A percentile compares a stretch with the other conserved stretches of the same genome.
phyloP scores from a whole-genome alignment of 495 filamentous ascomycete genomes.

The Cryomyces antarcticus region DNA sequence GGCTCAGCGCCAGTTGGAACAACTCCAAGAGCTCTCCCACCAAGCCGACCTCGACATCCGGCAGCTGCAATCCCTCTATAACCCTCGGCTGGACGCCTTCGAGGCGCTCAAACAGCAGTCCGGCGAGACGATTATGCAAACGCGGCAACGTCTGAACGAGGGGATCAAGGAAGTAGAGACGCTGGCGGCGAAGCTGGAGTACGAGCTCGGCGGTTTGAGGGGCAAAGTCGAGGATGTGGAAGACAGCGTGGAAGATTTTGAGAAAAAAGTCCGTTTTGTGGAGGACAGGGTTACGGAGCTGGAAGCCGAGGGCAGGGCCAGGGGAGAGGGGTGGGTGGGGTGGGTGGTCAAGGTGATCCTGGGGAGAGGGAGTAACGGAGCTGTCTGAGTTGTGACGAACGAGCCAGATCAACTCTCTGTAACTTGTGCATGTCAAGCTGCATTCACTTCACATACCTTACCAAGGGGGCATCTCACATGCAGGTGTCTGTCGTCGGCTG shows the following conservation, averaged over 20 bases:
- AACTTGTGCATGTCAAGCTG: too few relatives aligned
- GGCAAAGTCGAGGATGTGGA: conserved; percentile 80
- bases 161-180: conserved; percentile 63
- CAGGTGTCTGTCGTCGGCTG: too few relatives aligned
- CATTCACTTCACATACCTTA: too few relatives aligned
- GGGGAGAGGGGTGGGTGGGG: conserved; percentile 32
- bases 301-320: conserved; percentile 40
- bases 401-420: too few relatives aligned
- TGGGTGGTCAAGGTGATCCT: conserved; percentile 17
- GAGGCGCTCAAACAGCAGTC: conserved; percentile 41
- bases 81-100: conserved; percentile 44
- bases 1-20: conserved; percentile 41
- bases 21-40: conserved; percentile 41
- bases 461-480: too few relatives aligned
- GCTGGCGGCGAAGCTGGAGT: conserved; percentile 75
- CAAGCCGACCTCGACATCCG: conserved; percentile 37
- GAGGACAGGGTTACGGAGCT: conserved; percentile 55
- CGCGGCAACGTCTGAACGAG: conserved; percentile 48
- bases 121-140: conserved; percentile 44
- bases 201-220: conserved; percentile 66
- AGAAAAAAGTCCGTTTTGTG: conserved; percentile 55
- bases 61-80: conserved; percentile 45
- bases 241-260: conserved; percentile 61
- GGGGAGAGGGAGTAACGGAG: background rate
- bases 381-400: background rate